Conservation (phyloP, 495 filamentous ascomycete genomes). For the Trichoderma virens region DNA sequence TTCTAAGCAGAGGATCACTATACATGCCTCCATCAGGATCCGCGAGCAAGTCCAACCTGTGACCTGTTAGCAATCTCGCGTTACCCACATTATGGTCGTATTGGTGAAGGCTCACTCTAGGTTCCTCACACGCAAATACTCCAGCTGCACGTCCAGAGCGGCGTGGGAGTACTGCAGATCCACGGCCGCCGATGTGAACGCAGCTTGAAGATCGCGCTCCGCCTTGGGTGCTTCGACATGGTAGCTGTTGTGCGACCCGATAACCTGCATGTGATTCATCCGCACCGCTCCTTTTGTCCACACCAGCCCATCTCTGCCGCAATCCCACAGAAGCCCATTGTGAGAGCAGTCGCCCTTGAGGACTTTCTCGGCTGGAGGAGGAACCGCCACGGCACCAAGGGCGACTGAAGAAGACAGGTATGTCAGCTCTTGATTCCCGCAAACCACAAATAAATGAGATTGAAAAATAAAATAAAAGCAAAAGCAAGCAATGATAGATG, state of each 20-base stretch:
- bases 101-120: slow-evolving; percentile 16
- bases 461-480: not conserved
- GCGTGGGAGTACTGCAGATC: slow-evolving; percentile 14
- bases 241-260: slow-evolving; percentile 26
- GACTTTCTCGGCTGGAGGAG: not conserved
- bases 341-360: not conserved
- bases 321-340: not conserved
- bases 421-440: no score
- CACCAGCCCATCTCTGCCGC: slow-evolving; percentile 14
- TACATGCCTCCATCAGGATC: slow-evolving; percentile 22
- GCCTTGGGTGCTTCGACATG: slow-evolving; percentile 20
- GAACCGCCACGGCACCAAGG: not conserved
- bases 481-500: not conserved
- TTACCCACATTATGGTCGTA: not conserved
- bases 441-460: not conserved
- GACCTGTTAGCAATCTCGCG: not conserved
- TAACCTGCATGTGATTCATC: slow-evolving; percentile 22
- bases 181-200: not conserved
- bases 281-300: slow-evolving; percentile 14
- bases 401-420: no score
- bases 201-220: not conserved
- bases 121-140: slow-evolving; percentile 19
- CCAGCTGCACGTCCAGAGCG: slow-evolving; percentile 19
- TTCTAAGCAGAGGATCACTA: slow-evolving; percentile 20
- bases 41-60: slow-evolving; percentile 19